These are phyloP conservation scores for Candida krabiensis DNA, from an alignment of 805 yeast genomes.

Conservation along the genomic window DNA sequence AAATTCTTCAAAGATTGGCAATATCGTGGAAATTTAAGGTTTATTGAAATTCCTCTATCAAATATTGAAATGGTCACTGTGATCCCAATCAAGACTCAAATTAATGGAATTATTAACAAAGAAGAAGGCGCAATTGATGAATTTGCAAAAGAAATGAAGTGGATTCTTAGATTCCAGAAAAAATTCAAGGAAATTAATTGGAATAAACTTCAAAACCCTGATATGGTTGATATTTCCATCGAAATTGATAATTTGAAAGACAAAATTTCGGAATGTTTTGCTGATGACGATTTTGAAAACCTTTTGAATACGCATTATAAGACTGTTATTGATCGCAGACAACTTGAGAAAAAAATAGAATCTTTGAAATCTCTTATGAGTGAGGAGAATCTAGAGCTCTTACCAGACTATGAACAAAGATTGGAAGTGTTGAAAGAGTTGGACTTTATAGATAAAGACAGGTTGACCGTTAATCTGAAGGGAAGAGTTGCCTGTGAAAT, in stretches of 20 bases:
- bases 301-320: constrained; percentile 20
- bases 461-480: constrained; percentile 73
- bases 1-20: constrained; percentile 38
- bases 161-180: constrained; percentile 38
- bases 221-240: constrained; percentile 36
- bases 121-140: constrained; percentile 36
- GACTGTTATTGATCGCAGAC: constrained; percentile 43
- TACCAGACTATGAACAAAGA: constrained; percentile 94
- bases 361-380: constrained; percentile 63
- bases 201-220: constrained; percentile 34
- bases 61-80: constrained; percentile 45
- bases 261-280: constrained; percentile 23
- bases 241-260: constrained; percentile 36
- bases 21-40: constrained; percentile 14
- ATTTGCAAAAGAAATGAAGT: constrained; percentile 36
- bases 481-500: constrained; percentile 95
- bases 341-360: constrained; percentile 50
- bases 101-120: constrained; percentile 39
- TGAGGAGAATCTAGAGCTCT: constrained; percentile 82
- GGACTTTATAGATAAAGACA: constrained; percentile 72
- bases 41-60: constrained; percentile 40
- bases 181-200: constrained; percentile 47
- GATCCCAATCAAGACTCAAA: constrained; percentile 34
- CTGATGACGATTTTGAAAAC: constrained; percentile 24
- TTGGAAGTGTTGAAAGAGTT: constrained; percentile 72